phyloP scores from a whole-genome alignment of 495 filamentous ascomycete genomes.

The Xylaria longipes region DNA sequence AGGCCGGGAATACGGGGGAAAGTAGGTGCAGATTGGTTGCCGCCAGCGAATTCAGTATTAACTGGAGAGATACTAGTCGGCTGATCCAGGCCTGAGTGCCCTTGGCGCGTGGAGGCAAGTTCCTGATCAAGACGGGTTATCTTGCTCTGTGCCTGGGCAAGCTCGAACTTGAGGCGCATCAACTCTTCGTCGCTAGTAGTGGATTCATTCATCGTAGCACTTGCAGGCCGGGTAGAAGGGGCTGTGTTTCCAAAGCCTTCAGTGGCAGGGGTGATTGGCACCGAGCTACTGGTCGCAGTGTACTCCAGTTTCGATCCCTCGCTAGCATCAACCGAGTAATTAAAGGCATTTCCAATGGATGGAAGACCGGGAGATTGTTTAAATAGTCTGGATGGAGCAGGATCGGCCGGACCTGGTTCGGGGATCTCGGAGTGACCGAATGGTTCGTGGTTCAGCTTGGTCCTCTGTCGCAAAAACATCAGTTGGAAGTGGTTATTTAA shows the following conservation, averaged over 20 bases:
- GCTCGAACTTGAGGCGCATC: constrained; percentile 68
- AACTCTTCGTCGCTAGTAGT: constrained; percentile 49
- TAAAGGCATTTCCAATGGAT: constrained; percentile 1
- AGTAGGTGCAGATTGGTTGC: constrained; percentile 28
- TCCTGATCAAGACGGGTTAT: constrained; percentile 86
- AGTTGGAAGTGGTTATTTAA: constrained; percentile 30
- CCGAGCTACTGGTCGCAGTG: constrained; percentile 56
- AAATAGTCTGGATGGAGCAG: constrained; percentile 69
- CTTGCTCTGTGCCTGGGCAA: constrained; percentile 77
- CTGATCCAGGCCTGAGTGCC: constrained; percentile 49
- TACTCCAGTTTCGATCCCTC: constrained; percentile 46
- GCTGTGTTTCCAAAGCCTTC: constrained; percentile 57
- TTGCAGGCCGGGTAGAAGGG: constrained; percentile 54
- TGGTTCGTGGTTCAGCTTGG: constrained; percentile 55
- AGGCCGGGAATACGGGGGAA: constrained; percentile 33
- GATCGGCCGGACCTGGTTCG: constrained; percentile 59
- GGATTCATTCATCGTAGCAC: constrained; percentile 44
- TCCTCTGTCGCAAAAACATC: constrained; percentile 46
- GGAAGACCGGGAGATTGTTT: constrained; percentile 66
- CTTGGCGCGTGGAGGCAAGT: constrained; percentile 72
- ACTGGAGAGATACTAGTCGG: constrained; percentile 39
- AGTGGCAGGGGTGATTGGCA: constrained; percentile 64
- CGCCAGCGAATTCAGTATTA: constrained; percentile 40
- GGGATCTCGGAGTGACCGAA: constrained; percentile 37
- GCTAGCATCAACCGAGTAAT: constrained; percentile 4